Evolutionary conservation across 306 rosid genomes (phyloP).

Genomic region (Boehmeria nivea): DNA sequence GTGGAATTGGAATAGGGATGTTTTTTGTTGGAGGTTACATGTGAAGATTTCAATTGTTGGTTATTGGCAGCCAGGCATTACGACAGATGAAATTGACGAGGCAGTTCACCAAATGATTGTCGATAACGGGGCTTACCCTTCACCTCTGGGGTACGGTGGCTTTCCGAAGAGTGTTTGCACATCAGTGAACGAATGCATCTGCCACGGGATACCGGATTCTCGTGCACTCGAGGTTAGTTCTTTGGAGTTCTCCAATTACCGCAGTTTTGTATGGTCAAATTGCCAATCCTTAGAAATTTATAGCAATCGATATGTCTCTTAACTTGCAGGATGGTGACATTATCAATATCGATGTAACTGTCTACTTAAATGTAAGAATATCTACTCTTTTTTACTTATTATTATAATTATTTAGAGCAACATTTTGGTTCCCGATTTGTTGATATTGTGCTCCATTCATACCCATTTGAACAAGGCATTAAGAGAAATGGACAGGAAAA

Average conservation of each 20-base stretch:
- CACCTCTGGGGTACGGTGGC: conserved; percentile 91
- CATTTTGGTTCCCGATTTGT: too few relatives aligned
- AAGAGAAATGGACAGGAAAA: too few relatives aligned
- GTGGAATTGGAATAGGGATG: too few relatives aligned
- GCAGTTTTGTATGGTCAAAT: background rate
- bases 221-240: conserved; percentile 66
- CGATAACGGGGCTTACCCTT: conserved; percentile 92
- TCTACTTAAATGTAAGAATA: conserved; percentile 79
- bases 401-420: too few relatives aligned
- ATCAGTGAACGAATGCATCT: conserved; percentile 91
- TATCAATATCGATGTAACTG: conserved; percentile 83
- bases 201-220: conserved; percentile 97
- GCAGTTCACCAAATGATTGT: conserved; percentile 94
- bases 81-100: conserved; percentile 83
- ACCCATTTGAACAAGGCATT: too few relatives aligned
- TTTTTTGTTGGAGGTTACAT: too few relatives aligned
- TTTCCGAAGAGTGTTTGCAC: conserved; percentile 99
- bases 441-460: too few relatives aligned
- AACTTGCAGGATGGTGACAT: conserved; percentile 86
- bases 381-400: background rate
- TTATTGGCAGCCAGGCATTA: conserved; percentile 90
- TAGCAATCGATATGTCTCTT: conserved; percentile 5
- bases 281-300: background rate
- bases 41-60: too few relatives aligned
- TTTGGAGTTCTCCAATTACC: conserved; percentile 11